Base-by-base conservation (phyloP, 257 asterid species). In the Nicotiana undulata region DNA sequence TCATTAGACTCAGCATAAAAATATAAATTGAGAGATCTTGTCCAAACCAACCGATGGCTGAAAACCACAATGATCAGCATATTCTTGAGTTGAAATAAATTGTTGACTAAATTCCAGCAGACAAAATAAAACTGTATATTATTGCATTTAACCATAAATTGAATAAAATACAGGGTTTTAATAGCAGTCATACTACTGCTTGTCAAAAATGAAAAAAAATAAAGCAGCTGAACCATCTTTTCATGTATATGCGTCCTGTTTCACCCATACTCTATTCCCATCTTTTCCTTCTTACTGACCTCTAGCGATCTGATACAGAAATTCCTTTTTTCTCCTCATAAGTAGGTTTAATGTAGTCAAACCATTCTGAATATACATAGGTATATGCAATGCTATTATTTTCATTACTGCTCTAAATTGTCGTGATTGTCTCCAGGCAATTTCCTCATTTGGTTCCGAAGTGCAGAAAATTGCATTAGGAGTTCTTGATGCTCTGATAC, bases 401-500 rank as follows among this genome's bases (percentile, higher is more conserved):
- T 29, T 55, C 81, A 76, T 74, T 53, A 77, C 29, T 83, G 60
- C 31, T 85, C 86, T 63, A 12, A 44, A 20, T 56, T 79, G 18
- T 34, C 16, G 56, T 77, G 81, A 44, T 74, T 46, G 79, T 81
- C 17, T 86, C 64, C 93, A 92, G 99, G 88, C 85, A 55, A 90
- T 91, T 85, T 84, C 70, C 60, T 75, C 76, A 67, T 66, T 82
- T 83, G 93, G 93, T 80, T 52, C 91, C 17, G 96, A 94, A 79
- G 56, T 94, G 85, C 89, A 90, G 86, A 92, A 92, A 90, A 88
- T 87, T 80, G 90, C 91, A 65, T 91, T 90, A 78, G 70, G 65
- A 75, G 86, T 91, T 68, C 88, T 94, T 82, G 97, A 91, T 81
- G 88, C 94, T 40, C 88, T 86, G 80, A 90, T 92, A 81, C 92